Base-by-base conservation (phyloP, 805 yeast species). In the Priceomyces melissophilus region DNA sequence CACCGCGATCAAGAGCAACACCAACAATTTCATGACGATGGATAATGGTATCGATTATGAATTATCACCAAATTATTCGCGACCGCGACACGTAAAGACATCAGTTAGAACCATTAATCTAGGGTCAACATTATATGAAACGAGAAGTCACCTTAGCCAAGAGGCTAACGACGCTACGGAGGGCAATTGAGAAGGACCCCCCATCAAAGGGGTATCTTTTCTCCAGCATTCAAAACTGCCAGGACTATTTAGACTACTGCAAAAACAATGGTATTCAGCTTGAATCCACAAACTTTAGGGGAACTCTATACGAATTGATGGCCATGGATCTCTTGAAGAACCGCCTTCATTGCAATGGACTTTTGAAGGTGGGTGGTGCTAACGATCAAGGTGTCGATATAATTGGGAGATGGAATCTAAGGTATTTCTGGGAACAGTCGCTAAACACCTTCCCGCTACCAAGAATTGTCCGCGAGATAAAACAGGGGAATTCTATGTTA, bases 381-480 rank as follows among this genome's bases (percentile, higher is more conserved):
- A 69, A 71, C 37, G 85, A 80, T 48, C 66, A 72, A 39, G 85
- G 85, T 0, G 61, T 79, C 3, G 85, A 80, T 50, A 53, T 80
- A 3, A 52, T 73, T 14, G 83, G 82, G 0, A 61, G 61, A 32
- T 78, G 84, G 83, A 58, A 73, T 40, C 54, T 71, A 35, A 40
- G 48, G 20, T 49, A 45, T 32, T 54, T 55, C 52, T 52, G 52
- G 45, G 27, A 53, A 17, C 16, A 39, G 14, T 38, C 42, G 12
- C 9, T 30, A 5, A 37, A 32, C 11, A 25, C 32, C 12, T 26
- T 33, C 15, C 32, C 30, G 10, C 14, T 25, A n/a, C 17, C 25
- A 4, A 35, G 30, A 35, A 12, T 30, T 3, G 11, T 33, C 16
- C 20, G 23, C 26, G 34, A 34, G n/a, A 20, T 40, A 9, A 34